phyloP scores from a whole-genome alignment of 495 filamentous ascomycete species.

The Aspergillus indologenus region DNA sequence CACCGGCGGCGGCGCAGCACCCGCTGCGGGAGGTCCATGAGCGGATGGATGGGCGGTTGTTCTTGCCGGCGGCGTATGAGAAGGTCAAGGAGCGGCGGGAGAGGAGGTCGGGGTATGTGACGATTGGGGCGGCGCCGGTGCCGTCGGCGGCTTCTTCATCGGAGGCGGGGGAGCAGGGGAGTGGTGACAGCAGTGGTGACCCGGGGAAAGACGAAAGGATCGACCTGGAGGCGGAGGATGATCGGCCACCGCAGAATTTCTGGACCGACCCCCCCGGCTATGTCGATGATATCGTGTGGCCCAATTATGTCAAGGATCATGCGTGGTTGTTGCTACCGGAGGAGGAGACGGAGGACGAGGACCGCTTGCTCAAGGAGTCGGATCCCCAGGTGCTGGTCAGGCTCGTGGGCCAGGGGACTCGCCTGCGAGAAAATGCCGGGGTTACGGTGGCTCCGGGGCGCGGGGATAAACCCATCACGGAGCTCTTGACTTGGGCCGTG shows the following conservation, averaged over 20 bases:
- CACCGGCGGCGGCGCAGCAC: constrained; percentile 24
- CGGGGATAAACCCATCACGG: constrained; percentile 32
- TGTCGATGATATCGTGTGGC: constrained; percentile 94
- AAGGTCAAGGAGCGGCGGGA: constrained; percentile 66
- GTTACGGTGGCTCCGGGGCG: constrained; percentile 38
- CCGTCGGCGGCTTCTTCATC: constrained; percentile 33
- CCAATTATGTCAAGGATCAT: constrained; percentile 80
- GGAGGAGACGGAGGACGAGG: constrained; percentile 44
- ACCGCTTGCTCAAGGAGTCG: constrained; percentile 2
- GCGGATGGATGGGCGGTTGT: constrained; percentile 68
- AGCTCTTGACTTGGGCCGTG: constrained; percentile 45
- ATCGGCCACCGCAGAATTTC: constrained; percentile 64
- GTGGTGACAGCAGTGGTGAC: too few relatives aligned
- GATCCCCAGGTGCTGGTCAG: constrained; percentile 28
- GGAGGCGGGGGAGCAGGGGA: constrained; percentile 10
- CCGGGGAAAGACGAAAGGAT: constrained; percentile 15
- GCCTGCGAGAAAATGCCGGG: constrained; percentile 36
- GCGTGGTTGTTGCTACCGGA: constrained; percentile 67
- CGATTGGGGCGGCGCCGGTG: constrained; percentile 51
- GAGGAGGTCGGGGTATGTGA: constrained; percentile 79
- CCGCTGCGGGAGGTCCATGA: constrained; percentile 41
- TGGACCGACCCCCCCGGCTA: constrained; percentile 94
- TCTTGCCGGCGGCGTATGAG: constrained; percentile 61
- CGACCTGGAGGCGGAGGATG: constrained; percentile 38
- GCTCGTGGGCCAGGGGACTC: constrained; percentile 32